phyloP scores from a whole-genome alignment of 176 grass and related monocot genomes.

The Raddia distichophylla region DNA sequence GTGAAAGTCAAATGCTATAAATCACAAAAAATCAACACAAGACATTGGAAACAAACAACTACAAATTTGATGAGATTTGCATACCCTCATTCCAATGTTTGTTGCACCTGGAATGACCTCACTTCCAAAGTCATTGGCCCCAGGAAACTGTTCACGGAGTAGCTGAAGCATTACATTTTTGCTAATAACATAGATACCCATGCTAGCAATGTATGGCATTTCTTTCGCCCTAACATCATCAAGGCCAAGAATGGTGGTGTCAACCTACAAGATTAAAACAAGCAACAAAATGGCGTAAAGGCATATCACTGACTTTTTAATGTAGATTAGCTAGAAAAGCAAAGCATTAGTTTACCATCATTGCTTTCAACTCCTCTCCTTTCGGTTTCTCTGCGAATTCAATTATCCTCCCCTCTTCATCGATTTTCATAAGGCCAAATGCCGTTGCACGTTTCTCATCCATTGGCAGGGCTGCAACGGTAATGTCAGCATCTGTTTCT shows the following conservation, averaged over 20 bases:
- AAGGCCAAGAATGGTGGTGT: conserved; percentile 93
- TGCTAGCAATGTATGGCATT: conserved; percentile 96
- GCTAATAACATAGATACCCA: conserved; percentile 99
- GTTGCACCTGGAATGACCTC: conserved; percentile 99
- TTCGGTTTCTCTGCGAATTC: conserved; percentile 96
- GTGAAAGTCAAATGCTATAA: conserved; percentile 15
- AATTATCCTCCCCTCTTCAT: conserved; percentile 88
- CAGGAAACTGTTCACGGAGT: conserved; percentile 78
- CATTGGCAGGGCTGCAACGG: conserved; percentile 85
- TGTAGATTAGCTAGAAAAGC: conserved; percentile 33
- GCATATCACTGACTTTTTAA: not conserved
- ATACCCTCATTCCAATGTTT: conserved; percentile 86
- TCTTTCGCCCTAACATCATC: conserved; percentile 75
- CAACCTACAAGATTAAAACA: conserved; percentile 63
- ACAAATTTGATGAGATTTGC: conserved; percentile 15
- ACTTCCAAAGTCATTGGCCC: conserved; percentile 96
- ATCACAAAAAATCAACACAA: conserved; percentile 12
- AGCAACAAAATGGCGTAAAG: conserved; percentile 28
- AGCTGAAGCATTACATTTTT: conserved; percentile 91
- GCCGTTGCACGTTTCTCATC: conserved; percentile 87
- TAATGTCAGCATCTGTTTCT: conserved; percentile 92
- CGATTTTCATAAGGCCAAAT: conserved; percentile 96
- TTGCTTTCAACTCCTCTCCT: conserved; percentile 86
- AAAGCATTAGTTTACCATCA: conserved; percentile 62
- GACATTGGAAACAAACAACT: conserved; percentile 1